Evolutionary conservation across 2,329 filamentous ascomycete genomes (phyloP), one percentile per base, ranked within the genome.

Genomic region (Orbilia brochopaga): DNA sequence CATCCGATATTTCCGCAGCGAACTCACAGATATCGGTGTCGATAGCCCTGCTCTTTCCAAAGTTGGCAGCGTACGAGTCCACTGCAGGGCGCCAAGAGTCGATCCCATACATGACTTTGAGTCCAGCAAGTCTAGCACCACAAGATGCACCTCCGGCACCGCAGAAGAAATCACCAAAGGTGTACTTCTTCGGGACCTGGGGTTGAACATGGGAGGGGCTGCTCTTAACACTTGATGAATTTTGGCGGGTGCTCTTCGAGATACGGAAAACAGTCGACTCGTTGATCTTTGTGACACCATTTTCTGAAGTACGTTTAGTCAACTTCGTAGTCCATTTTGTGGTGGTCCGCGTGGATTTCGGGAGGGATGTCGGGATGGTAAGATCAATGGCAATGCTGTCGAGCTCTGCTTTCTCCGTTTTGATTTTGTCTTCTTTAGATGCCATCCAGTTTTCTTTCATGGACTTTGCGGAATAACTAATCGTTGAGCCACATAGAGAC

Each of bases 61-160:
- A 90, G 74, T 90, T 90, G 0, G 77, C 65, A 0, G 78, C 69
- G 58, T 90, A 88, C 0, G 88, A 87, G 0, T 80, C 73, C 73
- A 84, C 85, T 0, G 88, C 88, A 13, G 82, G 78, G 0, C 75
- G 19, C 62, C 85, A 84, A 17, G 85, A 82, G 75, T 96, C 91
- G 10, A 92, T 84, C 0, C 85, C 87, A 78, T 85, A 87, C 23
- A 80, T 79, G 0, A 90, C 76, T 2, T 81, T 79, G 13, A 92
- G 79, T 0, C 89, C 89, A 0, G 85, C 85, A 54, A 80, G 77
- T 11, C 77, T 65, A 0, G 89, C 89, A 0, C 89, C 90, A 1
- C 84, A 80, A 0, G 89, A 89, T 0, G 86, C 85, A 2, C 90
- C 90, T 0, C 91, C 90, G 1, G 85, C 88, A 0, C 90, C 90